Base-by-base conservation (phyloP, 192 early-diverging fungal species). In the Podila clonocystis region DNA sequence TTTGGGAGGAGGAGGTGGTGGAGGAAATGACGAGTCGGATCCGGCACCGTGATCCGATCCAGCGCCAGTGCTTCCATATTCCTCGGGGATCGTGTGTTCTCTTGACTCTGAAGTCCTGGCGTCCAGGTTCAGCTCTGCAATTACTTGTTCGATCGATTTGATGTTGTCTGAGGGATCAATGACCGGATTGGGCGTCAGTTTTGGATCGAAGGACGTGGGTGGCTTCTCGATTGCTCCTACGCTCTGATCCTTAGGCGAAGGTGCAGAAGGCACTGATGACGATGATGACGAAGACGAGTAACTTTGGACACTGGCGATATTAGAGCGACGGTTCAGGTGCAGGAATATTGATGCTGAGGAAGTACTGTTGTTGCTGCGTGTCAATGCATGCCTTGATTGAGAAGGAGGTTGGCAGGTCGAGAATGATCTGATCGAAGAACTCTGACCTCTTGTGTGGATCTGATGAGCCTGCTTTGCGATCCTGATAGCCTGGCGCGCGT, bases 61-160 rank as follows among this genome's bases (percentile, higher is more conserved):
- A 22, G 50, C 9, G 26, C 29, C 63, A 24, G 33, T 58, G 72
- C 60, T 13, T 15, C 29, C 49, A 7, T 41, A 15, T 61, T 55
- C 52, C n/a, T 55, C 63, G 5, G 70, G 31, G 20, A n/a, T 19
- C 45, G 62, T 28, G 45, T 29, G n/a, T 29, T 65, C 19, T 20
- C 41, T 41, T 13, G 59, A 13, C 20, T 45, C 38, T 62, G 48
- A 0, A 24, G 50, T 61, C 11, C 19, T 62, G 30, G 36, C 26
- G 22, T 71, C 69, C n/a, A 11, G 48, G n/a, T 71, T 41, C 8
- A 78, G 63, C 7, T 78, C 75, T 41, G 58, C 64, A 8, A 78
- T 71, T 7, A 78, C 58, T 49, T 78, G 75, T 11, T 78, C 68
- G 50, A 78, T 78, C 5, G 75, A 63, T 59, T 71, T 70, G 48